Evolutionary conservation across 768 basidiomycete species (phyloP), one percentile per base, ranked within the genome.

Genomic region (Leccinum imitatum): DNA sequence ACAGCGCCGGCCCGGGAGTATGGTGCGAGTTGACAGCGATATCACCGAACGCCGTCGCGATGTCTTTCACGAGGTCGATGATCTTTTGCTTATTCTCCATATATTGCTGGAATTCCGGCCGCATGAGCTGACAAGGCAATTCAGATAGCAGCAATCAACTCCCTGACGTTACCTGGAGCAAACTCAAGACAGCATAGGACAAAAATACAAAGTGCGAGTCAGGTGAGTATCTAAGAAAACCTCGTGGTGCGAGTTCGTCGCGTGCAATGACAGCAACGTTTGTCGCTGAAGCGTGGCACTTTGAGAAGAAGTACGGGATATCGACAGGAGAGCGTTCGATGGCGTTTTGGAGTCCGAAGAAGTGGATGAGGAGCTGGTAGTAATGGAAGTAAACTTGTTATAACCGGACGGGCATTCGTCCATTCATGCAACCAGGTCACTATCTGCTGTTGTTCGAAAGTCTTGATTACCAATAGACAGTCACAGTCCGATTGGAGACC

Each of bases 261-360:
- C 88, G 84, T 19, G 95, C 85, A 50, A 93, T 75, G 35, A 77
- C 77, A 15, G 89, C 88, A 69, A 89, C 87, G 7, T 84, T 78
- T 27, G 83, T 85, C 3, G 92, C 92, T 9, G 84, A 81, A 3
- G 83, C 80, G 71, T 93, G 86, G 61, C 88, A 89, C 35, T 90
- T 84, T 14, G 86, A 83, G 69, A 94, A 93, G 77, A 94, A 94
- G 75, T 94, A 87, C 0, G 87, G 87, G 47, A 91, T 87, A 68
- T 94, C 86, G 47, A 90, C 74, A 1, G 82, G 75, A 4, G 84
- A 80, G 19, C 84, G 82, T 74, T 96, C 95, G 58, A 98, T 76
- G 17, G 96, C 93, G 69, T 96, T 91, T 73, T 98, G 95, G 47
- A 98, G 81, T 11, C 96, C 95, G 66, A 98, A 98, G 1, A 95